A percentile compares a stretch with the other conserved stretches of the same genome.
These are phyloP conservation scores for Chlorella sp. DNA, from an alignment of 139 green algal genomes.

Conservation along the genomic window DNA sequence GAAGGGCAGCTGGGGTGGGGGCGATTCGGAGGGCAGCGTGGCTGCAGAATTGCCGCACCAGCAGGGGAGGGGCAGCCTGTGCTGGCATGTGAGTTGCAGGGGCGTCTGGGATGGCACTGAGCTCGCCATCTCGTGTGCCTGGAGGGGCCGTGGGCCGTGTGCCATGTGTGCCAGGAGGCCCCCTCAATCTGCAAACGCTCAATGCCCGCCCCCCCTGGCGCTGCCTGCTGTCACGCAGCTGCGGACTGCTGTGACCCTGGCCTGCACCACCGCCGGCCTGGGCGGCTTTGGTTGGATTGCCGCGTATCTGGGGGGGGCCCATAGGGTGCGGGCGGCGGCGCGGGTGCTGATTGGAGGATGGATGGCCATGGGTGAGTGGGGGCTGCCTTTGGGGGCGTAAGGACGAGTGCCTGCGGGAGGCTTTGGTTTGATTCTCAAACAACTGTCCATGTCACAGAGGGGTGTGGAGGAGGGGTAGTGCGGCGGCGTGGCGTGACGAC, in stretches of 20 bases:
- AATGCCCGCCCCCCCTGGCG: neutral
- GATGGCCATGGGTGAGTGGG: constrained; percentile 66
- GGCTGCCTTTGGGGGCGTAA: no score
- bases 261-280: constrained; percentile 19
- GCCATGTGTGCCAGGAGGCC: neutral
- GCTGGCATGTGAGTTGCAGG: neutral
- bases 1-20: neutral
- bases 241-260: neutral
- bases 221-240: neutral
- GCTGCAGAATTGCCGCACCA: neutral
- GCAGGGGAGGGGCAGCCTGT: neutral
- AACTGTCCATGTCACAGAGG: no score
- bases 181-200: neutral
- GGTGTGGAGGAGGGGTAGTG: no score
- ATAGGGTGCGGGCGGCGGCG: constrained; percentile 47
- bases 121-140: neutral
- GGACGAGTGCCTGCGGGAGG: no score
- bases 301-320: constrained; percentile 73
- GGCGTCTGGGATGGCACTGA: no score
- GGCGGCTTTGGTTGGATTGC: constrained; percentile 14
- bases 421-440: no score
- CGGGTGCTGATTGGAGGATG: constrained; percentile 82
- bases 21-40: no score
- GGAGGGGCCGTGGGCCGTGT: no score
- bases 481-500: no score